A percentile compares a stretch with the other conserved stretches of the same genome.
phyloP scores from a whole-genome alignment of 208 protist species.

The Leptomonas seymouri region DNA sequence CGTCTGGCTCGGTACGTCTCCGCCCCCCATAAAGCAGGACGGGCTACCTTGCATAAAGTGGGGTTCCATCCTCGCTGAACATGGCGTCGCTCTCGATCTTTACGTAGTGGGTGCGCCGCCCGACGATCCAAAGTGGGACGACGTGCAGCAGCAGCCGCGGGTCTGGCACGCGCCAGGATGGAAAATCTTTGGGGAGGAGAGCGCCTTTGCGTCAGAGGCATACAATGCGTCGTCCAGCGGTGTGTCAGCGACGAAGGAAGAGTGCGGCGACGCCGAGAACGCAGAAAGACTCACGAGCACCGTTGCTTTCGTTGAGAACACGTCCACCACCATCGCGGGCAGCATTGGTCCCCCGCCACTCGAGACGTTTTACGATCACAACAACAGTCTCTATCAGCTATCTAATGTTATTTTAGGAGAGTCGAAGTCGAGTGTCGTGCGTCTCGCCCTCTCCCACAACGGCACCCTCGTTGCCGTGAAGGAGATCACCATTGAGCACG shows the following conservation, averaged over 20 bases:
- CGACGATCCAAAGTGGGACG: not conserved
- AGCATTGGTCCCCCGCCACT: not conserved
- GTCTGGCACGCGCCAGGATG: constrained; percentile 22
- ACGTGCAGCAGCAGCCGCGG: not conserved
- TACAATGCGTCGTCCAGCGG: not conserved
- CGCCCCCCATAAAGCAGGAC: not conserved
- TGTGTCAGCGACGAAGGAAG: not conserved
- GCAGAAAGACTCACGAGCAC: not conserved
- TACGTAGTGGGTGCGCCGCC: constrained; percentile 3
- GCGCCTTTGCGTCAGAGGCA: not conserved
- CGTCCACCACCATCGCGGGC: not conserved
- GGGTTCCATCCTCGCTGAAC: not conserved
- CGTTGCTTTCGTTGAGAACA: not conserved
- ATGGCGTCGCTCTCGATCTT: not conserved
- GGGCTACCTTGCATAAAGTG: not conserved
- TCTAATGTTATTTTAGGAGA: constrained; percentile 45
- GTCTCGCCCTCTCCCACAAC: constrained; percentile 56
- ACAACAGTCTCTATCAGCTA: constrained; percentile 52
- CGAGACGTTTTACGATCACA: constrained; percentile 44
- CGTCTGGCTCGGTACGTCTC: constrained; percentile 19
- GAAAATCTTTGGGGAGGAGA: constrained; percentile 13
- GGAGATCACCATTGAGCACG: constrained; percentile 32
- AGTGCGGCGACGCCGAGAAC: not conserved
- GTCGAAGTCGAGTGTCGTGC: constrained; percentile 54
- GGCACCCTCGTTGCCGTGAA: constrained; percentile 75